Evolutionary conservation across 225 moss, liverwort and hornwort genomes (phyloP).

Genomic region (Thuidium tamariscinum): DNA sequence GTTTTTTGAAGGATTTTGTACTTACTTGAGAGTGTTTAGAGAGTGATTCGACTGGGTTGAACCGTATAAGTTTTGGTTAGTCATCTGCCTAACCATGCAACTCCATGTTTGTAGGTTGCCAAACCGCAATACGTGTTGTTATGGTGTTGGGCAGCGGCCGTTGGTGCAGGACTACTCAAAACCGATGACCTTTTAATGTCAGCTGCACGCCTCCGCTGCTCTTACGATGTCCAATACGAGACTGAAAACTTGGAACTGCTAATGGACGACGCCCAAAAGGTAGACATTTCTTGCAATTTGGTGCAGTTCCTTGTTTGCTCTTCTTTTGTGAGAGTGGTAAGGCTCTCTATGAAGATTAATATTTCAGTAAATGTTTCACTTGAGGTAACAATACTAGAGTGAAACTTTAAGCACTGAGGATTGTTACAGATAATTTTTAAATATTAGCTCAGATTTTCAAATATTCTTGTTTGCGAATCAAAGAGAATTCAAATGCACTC

Average conservation of each 20-base stretch:
- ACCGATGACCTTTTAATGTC: constrained; percentile 73
- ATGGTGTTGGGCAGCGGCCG: constrained; percentile 98
- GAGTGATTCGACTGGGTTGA: not conserved
- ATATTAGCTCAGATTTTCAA: not conserved
- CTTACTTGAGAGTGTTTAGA: not conserved
- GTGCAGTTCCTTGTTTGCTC: not conserved
- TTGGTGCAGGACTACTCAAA: constrained; percentile 76
- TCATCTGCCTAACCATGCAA: not conserved
- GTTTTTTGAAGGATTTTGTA: not conserved
- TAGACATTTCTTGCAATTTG: not conserved
- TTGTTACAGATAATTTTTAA: not conserved
- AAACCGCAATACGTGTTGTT: constrained; percentile 77
- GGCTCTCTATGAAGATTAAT: not conserved
- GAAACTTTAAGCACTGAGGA: not conserved
- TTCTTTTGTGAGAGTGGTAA: not conserved
- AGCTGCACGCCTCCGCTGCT: constrained; percentile 64
- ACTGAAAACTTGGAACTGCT: constrained; percentile 75
- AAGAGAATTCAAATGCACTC: not conserved
- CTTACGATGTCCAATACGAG: constrained; percentile 78
- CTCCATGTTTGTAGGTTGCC: constrained; percentile 44
- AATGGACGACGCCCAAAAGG: constrained; percentile 82
- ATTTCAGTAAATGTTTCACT: not conserved
- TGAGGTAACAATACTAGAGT: not conserved
- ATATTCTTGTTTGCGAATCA: not conserved
- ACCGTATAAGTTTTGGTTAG: not conserved